phyloP scores from a whole-genome alignment of 2,329 filamentous ascomycete species.

The Pezicula neosporulosa region DNA sequence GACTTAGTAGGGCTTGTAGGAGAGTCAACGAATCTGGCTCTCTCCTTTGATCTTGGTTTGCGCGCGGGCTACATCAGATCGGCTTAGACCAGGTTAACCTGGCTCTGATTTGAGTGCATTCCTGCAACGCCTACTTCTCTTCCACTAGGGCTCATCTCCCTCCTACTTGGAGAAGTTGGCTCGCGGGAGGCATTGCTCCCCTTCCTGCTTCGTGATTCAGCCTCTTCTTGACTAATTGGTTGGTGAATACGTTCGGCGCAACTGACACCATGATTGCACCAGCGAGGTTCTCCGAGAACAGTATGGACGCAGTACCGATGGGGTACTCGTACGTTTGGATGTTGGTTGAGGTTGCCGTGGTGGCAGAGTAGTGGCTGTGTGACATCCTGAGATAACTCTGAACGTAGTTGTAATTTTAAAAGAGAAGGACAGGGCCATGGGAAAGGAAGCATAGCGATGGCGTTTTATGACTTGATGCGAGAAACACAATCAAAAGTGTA shows the following conservation, averaged over 20 bases:
- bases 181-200: constrained; percentile 7
- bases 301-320: constrained; percentile 21
- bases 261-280: constrained; percentile 30
- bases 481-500: too few species aligned
- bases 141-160: constrained; percentile 25
- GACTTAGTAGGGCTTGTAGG: background rate
- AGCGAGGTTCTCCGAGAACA: constrained; percentile 29
- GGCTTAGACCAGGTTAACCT: background rate
- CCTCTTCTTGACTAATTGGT: constrained; percentile 45
- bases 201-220: constrained; percentile 17
- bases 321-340: too few species aligned
- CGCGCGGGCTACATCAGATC: background rate
- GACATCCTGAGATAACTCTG: too few species aligned
- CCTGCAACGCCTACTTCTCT: constrained; percentile 13
- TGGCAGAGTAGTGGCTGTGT: too few species aligned
- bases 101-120: background rate
- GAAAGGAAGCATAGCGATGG: background rate
- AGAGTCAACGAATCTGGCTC: background rate
- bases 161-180: background rate
- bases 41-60: background rate
- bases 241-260: constrained; percentile 21
- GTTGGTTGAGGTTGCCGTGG: too few species aligned
- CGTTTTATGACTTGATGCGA: background rate
- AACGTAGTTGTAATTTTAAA: too few species aligned
- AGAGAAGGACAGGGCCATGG: background rate